phyloP scores from a whole-genome alignment of 129 eudicot species.

The Apium graveolens region DNA sequence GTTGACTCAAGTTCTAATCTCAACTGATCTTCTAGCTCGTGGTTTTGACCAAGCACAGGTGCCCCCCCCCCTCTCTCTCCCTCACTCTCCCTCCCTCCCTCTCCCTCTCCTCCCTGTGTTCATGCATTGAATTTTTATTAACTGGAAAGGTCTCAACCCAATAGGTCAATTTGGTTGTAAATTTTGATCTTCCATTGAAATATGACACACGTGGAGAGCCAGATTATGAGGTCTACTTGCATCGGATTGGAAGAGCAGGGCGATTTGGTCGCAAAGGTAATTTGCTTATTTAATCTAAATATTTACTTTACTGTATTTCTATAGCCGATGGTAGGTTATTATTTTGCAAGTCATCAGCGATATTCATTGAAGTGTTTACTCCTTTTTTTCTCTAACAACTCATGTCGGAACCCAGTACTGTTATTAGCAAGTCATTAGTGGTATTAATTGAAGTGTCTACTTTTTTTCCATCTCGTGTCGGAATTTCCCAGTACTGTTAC shows the following conservation, averaged over 20 bases:
- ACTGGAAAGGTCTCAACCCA: neutral
- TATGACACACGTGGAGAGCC: constrained; percentile 39
- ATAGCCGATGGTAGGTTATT: neutral
- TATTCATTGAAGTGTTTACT: neutral
- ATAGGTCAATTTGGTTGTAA: constrained; percentile 84
- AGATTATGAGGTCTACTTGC: constrained; percentile 71
- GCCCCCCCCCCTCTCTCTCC: neutral
- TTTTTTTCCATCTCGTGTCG: neutral
- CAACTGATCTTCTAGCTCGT: constrained; percentile 86
- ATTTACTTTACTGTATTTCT: neutral
- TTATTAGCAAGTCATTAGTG: neutral
- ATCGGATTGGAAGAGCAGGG: constrained; percentile 84
- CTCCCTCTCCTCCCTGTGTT: neutral
- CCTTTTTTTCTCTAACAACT: neutral
- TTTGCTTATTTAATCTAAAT: neutral
- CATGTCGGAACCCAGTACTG: neutral
- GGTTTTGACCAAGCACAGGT: constrained; percentile 91
- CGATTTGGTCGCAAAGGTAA: constrained; percentile 89
- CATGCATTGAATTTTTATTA: neutral
- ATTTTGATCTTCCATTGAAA: constrained; percentile 61
- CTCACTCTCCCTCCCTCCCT: neutral
- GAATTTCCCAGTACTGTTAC: neutral
- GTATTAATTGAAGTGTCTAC: neutral
- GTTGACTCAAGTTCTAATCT: constrained; percentile 67
- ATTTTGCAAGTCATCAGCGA: neutral